These are phyloP conservation scores for Sporothrix sp. DNA, from an alignment of 2,329 filamentous ascomycete genomes.

Conservation along the genomic window DNA sequence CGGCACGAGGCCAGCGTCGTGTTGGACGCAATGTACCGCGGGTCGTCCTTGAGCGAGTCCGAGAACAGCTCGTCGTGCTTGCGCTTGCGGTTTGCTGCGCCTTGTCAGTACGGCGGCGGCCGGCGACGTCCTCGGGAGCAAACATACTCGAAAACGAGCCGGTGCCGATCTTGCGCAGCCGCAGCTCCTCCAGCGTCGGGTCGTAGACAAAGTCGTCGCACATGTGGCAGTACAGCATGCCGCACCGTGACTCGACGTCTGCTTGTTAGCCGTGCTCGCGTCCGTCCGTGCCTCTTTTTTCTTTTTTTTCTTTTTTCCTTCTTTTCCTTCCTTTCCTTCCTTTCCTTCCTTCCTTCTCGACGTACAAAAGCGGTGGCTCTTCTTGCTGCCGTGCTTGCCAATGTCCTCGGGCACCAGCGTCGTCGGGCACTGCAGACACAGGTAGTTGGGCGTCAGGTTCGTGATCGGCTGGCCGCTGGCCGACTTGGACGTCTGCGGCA, in stretches of 20 bases:
- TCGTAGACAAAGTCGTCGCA: constrained; percentile 80
- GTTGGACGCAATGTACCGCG: constrained; percentile 67
- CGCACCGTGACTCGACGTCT: constrained; percentile 72
- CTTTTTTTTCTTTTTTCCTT: neutral
- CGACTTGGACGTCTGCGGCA: constrained; percentile 55
- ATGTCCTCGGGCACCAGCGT: constrained; percentile 59
- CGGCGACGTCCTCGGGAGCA: neutral
- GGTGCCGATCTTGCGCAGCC: constrained; percentile 59
- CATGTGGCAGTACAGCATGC: constrained; percentile 68
- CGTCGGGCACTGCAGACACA: constrained; percentile 63
- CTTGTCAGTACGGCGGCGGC: neutral
- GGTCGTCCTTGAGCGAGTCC: constrained; percentile 58
- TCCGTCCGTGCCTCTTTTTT: neutral
- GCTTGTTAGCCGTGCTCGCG: constrained; percentile 2
- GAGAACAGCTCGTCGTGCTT: constrained; percentile 62
- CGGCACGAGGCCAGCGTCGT: constrained; percentile 57
- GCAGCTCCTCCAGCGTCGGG: constrained; percentile 65
- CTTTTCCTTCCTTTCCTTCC: neutral
- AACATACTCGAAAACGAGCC: constrained; percentile 53
- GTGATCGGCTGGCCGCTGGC: constrained; percentile 48
- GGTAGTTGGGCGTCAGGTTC: constrained; percentile 56
- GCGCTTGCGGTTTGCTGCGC: constrained; percentile 54
- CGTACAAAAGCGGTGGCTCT: constrained; percentile 65
- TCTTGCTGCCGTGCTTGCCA: constrained; percentile 56
- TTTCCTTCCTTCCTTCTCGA: constrained; percentile 1